Evolutionary conservation across 2,329 filamentous ascomycete genomes (phyloP), one percentile per base, ranked within the genome.

Genomic region (Hymenotorrendiella dingleyae): DNA sequence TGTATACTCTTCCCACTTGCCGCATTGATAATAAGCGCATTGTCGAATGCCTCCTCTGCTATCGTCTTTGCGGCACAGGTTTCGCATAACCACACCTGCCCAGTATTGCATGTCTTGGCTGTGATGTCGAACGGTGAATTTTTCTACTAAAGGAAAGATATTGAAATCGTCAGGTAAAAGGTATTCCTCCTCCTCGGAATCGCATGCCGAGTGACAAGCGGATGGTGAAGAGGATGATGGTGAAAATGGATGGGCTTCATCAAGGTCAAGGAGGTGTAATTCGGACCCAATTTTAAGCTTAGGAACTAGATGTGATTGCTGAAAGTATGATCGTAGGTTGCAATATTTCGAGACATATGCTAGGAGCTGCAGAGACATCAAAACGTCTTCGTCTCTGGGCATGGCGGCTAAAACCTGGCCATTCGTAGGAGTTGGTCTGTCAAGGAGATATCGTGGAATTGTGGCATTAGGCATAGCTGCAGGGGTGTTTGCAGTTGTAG

Each of bases 341-440:
- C 93, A 97, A 67, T 98, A 98, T 65, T 98, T 98, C 19, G 90
- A 96, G 43, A 98, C 91, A 62, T 98, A 98, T 12, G 93, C 93
- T 34, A 98, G 76, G 16, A 98, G 78, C 65, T 98, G 93, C 27
- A 98, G 74, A 5, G 93, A 96, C 91, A 98, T 96, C 50, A 98
- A 73, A 2, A 98, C 93, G 58, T 98, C 93, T 64, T 98, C 93
- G 57, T 98, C 93, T 38, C 93, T 81, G 8, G 93, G 93, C 85
- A 97, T 94, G 9, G 89, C 84, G 21, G 90, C 86, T 23, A 95
- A 70, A 55, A 94, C 82, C 54, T 84, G 82, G 12, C 84, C 77
- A 57, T 80, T 78, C 20, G 71, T 65, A 30, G 85, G 79, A 27
- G 80, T 74, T 40, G 83, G 66, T 35, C 80, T 80, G 55, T 94